Conservation (phyloP, 1,139 yeast genomes). For the Tardiomyces depauwii region DNA sequence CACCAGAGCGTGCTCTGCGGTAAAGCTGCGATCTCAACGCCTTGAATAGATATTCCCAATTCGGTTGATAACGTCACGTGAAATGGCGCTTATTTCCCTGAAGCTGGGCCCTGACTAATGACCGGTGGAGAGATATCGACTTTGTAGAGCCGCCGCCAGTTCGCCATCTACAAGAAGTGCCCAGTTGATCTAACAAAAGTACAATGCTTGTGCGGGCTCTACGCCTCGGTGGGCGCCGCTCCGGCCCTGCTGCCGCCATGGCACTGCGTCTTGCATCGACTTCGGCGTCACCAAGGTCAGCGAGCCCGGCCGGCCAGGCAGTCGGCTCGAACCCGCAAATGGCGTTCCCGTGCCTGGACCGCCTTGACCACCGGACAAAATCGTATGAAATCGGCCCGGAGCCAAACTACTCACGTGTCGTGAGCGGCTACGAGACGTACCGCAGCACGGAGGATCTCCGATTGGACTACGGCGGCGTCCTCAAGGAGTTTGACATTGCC, state of each 20-base stretch:
- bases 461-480: slow-evolving; percentile 71
- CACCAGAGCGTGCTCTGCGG: too few relatives aligned
- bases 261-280: background rate
- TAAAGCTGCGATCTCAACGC: too few relatives aligned
- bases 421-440: slow-evolving; percentile 55
- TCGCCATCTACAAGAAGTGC: too few relatives aligned
- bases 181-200: background rate
- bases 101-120: too few relatives aligned
- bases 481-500: slow-evolving; percentile 69
- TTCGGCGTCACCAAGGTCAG: background rate
- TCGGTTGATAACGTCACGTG: too few relatives aligned
- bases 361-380: slow-evolving; percentile 43
- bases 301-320: background rate
- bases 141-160: too few relatives aligned
- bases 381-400: slow-evolving; percentile 69
- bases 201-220: background rate
- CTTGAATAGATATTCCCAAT: too few relatives aligned
- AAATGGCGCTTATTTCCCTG: too few relatives aligned
- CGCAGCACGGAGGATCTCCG: slow-evolving; percentile 47
- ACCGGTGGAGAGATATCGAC: too few relatives aligned
- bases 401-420: slow-evolving; percentile 66
- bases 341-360: slow-evolving; percentile 80
- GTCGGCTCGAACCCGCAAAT: slow-evolving; percentile 28
- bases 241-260: background rate
- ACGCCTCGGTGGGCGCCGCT: background rate